phyloP scores from a whole-genome alignment of 495 filamentous ascomycete genomes.

The Neurospora hispaniola region DNA sequence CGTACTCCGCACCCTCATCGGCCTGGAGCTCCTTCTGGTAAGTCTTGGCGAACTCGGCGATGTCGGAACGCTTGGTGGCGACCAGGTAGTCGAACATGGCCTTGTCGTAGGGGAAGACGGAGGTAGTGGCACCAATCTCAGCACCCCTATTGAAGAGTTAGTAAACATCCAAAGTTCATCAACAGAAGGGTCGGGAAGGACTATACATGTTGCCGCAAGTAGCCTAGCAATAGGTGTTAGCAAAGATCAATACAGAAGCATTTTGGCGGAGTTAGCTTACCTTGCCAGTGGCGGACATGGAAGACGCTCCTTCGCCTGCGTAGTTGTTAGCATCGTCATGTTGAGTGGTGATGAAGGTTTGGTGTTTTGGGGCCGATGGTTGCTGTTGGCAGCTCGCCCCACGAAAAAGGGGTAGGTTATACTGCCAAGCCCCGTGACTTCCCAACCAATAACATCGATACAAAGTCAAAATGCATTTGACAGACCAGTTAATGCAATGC shows the following conservation, averaged over 20 bases:
- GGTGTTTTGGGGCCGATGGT: background rate
- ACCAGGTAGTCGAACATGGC: constrained; percentile 91
- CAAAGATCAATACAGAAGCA: background rate
- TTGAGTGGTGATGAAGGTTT: constrained; percentile 9
- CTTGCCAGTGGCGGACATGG: constrained; percentile 46
- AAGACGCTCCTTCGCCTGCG: constrained; percentile 57
- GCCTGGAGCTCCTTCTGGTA: constrained; percentile 82
- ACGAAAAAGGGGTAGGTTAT: constrained; percentile 2
- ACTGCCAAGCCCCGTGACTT: background rate
- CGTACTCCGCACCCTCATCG: constrained; percentile 92
- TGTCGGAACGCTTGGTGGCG: constrained; percentile 82
- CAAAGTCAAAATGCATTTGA: background rate
- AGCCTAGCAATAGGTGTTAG: constrained; percentile 11
- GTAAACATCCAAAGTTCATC: background rate
- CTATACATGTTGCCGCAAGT: constrained; percentile 58
- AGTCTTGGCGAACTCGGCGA: constrained; percentile 77
- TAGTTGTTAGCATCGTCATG: background rate
- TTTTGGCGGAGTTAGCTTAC: background rate
- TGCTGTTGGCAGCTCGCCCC: background rate
- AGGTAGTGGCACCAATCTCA: constrained; percentile 94
- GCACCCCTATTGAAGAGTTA: constrained; percentile 55
- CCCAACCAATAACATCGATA: background rate
- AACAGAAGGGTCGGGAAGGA: background rate
- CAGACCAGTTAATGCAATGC: background rate
- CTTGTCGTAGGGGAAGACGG: constrained; percentile 98